phyloP scores from a whole-genome alignment of 208 protist species.

The Trypanosoma boissoni region DNA sequence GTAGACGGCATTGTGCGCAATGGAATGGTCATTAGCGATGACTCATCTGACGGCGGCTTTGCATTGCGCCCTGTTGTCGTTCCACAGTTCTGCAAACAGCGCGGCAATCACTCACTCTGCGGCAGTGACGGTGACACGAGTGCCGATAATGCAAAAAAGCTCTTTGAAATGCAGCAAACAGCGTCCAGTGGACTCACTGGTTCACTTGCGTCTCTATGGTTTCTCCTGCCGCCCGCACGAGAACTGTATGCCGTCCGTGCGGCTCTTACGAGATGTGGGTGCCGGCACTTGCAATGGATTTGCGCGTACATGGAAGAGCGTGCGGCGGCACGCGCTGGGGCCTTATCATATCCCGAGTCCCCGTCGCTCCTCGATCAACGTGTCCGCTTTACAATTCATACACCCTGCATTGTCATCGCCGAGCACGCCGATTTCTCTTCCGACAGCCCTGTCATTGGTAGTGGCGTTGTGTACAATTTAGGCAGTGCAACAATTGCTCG shows the following conservation, averaged over 20 bases:
- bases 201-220: constrained; percentile 19
- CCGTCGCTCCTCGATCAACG: too few relatives aligned
- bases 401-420: constrained; percentile 29
- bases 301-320: constrained; percentile 36
- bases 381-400: constrained; percentile 18
- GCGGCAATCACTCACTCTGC: not conserved
- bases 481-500: constrained; percentile 21
- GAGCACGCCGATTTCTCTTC: constrained; percentile 26
- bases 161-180: constrained; percentile 3
- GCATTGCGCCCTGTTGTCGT: constrained; percentile 12
- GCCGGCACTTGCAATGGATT: constrained; percentile 13
- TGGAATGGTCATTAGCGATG: constrained; percentile 9
- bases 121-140: too few relatives aligned
- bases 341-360: too few relatives aligned
- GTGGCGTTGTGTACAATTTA: constrained; percentile 29
- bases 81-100: not conserved
- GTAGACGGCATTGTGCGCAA: constrained; percentile 19
- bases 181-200: not conserved
- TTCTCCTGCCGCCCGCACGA: constrained; percentile 29
- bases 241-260: constrained; percentile 21
- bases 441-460: constrained; percentile 12
- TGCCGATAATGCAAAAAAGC: not conserved
- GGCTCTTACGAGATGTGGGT: constrained; percentile 5
- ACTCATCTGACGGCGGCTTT: not conserved
- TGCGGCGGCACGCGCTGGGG: not conserved